Conservation (phyloP, 805 yeast genomes). For the Candida xiaguanensis region DNA sequence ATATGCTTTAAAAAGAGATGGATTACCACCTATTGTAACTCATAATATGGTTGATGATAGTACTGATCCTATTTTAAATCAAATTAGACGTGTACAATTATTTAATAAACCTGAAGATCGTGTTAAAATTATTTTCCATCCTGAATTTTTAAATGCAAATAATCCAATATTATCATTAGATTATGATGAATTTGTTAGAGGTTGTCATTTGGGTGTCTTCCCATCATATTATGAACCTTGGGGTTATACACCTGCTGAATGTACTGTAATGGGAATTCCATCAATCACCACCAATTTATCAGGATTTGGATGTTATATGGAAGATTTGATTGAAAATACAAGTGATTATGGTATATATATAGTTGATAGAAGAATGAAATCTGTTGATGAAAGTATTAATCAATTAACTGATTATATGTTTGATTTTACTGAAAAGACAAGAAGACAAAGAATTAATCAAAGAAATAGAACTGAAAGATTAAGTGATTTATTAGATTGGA, state of each 20-base stretch:
- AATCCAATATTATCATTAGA: slow-evolving; percentile 92
- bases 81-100: slow-evolving; percentile 85
- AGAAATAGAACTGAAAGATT: slow-evolving; percentile 95
- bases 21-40: slow-evolving; percentile 92
- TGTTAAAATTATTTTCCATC: slow-evolving; percentile 95
- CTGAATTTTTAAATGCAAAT: slow-evolving; percentile 91
- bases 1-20: slow-evolving; percentile 83
- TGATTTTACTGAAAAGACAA: slow-evolving; percentile 80
- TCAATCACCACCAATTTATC: slow-evolving; percentile 93
- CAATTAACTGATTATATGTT: slow-evolving; percentile 88
- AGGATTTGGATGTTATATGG: slow-evolving; percentile 99
- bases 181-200: slow-evolving; percentile 96
- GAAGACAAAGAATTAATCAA: slow-evolving; percentile 97
- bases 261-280: slow-evolving; percentile 99
- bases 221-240: slow-evolving; percentile 99
- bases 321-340: slow-evolving; percentile 90
- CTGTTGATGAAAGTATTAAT: slow-evolving; percentile 89
- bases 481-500: slow-evolving; percentile 93
- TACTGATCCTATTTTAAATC: slow-evolving; percentile 85
- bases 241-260: slow-evolving; percentile 99
- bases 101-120: slow-evolving; percentile 88
- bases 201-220: slow-evolving; percentile 97
- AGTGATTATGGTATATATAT: slow-evolving; percentile 95
- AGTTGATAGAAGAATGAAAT: slow-evolving; percentile 89
- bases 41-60: slow-evolving; percentile 95